phyloP scores from a whole-genome alignment of 202 grass and related monocot genomes.

The Carex arenaria region DNA sequence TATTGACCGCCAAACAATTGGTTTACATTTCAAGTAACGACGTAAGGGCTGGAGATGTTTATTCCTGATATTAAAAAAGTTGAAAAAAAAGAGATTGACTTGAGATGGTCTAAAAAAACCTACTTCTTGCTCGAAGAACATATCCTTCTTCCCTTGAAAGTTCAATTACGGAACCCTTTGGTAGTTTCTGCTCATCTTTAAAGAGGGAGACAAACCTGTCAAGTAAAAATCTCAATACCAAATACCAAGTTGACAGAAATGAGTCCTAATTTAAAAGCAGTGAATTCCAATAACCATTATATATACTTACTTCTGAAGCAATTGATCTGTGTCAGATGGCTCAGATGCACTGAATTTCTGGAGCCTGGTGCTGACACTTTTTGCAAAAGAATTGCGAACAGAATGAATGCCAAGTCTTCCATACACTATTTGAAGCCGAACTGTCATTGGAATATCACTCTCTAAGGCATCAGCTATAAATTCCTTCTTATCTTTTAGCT shows the following conservation, averaged over 20 bases:
- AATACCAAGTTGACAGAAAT: not conserved
- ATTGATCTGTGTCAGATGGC: constrained; percentile 41
- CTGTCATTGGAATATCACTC: constrained; percentile 58
- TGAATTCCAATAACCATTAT: constrained; percentile 9
- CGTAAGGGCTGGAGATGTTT: not conserved
- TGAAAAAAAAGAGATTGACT: not conserved
- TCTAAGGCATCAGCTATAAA: constrained; percentile 52
- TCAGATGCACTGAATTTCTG: constrained; percentile 52
- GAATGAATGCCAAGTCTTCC: constrained; percentile 58
- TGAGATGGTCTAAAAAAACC: not conserved
- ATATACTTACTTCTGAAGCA: constrained; percentile 73
- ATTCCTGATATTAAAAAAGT: not conserved
- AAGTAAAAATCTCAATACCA: constrained; percentile 19
- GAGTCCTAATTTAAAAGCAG: constrained; percentile 3
- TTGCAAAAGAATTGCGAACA: constrained; percentile 62
- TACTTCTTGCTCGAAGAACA: constrained; percentile 89
- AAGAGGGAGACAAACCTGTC: constrained; percentile 83
- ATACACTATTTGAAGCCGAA: constrained; percentile 89
- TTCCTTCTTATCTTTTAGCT: constrained; percentile 46
- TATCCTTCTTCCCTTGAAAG: constrained; percentile 76
- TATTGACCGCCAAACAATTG: not conserved
- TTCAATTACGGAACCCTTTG: constrained; percentile 84
- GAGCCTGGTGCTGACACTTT: constrained; percentile 67
- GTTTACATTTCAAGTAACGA: not conserved
- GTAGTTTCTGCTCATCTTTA: constrained; percentile 88